A percentile compares a stretch with the other conserved stretches of the same genome.
Conservation (phyloP, 2,329 filamentous ascomycete species). For the Periconia sp. region DNA sequence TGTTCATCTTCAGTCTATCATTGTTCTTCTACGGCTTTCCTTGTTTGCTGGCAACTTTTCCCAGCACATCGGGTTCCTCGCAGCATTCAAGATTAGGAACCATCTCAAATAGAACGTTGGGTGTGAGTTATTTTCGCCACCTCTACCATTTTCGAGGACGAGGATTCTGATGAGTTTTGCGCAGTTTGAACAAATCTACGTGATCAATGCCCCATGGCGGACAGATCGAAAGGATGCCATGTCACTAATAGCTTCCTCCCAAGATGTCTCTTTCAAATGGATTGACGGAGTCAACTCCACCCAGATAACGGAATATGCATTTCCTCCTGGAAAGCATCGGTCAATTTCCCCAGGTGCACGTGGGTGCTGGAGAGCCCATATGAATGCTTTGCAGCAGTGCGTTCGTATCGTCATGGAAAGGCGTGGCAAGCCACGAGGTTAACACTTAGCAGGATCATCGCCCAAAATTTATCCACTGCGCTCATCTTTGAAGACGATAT, state of each 20-base stretch:
- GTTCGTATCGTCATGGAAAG: too few species aligned
- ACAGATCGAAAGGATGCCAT: slow-evolving; percentile 57
- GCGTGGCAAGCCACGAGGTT: neutral
- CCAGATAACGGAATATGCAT: slow-evolving; percentile 32
- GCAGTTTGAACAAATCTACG: slow-evolving; percentile 58
- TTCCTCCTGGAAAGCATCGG: slow-evolving; percentile 37
- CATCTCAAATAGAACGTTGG: slow-evolving; percentile 23
- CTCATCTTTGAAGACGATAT: slow-evolving; percentile 30
- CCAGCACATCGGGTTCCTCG: neutral
- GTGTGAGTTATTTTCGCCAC: slow-evolving; percentile 13
- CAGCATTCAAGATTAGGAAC: slow-evolving; percentile 2
- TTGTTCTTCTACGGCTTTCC: slow-evolving; percentile 10
- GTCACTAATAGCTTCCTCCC: slow-evolving; percentile 51
- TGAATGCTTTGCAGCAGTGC: slow-evolving; percentile 27
- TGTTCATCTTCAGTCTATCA: slow-evolving; percentile 11
- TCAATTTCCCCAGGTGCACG: slow-evolving; percentile 17
- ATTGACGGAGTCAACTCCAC: slow-evolving; percentile 50
- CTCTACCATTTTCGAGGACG: neutral
- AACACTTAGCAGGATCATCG: slow-evolving; percentile 17
- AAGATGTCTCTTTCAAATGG: slow-evolving; percentile 50
- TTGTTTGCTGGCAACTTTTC: neutral
- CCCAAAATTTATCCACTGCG: slow-evolving; percentile 22
- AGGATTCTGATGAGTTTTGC: neutral
- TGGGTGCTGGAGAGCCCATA: slow-evolving; percentile 30
- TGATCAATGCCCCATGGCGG: slow-evolving; percentile 54